Evolutionary conservation across 345 rosid species (phyloP), one percentile per base, ranked within the genome.

Genomic region (Eucalyptus victrix): DNA sequence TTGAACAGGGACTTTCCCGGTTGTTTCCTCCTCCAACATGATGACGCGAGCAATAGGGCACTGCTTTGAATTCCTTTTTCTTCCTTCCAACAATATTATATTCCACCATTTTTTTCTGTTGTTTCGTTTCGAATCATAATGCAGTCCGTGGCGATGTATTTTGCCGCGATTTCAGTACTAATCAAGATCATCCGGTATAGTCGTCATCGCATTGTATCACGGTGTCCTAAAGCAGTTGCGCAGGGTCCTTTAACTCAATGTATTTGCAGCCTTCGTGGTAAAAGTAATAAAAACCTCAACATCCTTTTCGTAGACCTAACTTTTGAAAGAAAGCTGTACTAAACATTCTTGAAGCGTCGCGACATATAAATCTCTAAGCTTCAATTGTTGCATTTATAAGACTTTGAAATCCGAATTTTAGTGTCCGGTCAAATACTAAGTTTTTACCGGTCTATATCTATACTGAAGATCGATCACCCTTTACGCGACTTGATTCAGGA

Each of bases 301-400:
- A 8, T 34, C 80, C 24, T 69, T 76, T 76, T 76, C 28, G 4
- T 24, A 2, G 13, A 2, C 28, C 9, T 37, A 37, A 37, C 47
- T 76, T 37, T 76, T 3, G 28, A 37, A 76, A 37, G 3, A 19
- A 37, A 56, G 62, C 5, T 76, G 40, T 21, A 12, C 23, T 6
- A 23, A 37, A 37, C 4, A 21, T 19, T 72, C 28, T 37, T 0
- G 0, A 9, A 72, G 21, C 4, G 26, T 72, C 13, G 9, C 3
- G 5, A 32, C 23, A 1, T 10, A 18, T 21, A 69, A 15, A 69
- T 17, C 6, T 18, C 24, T 8, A 9, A 9, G 23, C 9, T 67
- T 67, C 42, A 40, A 69, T 18, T 3, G 24, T 76, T 37, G 45
- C 44, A 3, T 76, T 40, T 21, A 72, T 21, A 34, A 76, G 47